Percentiles rank a stretch among this genome's conserved stretches.
These are phyloP conservation scores for Psilocybe cyanescens DNA, from an alignment of 768 basidiomycete genomes.

Conservation along the genomic window DNA sequence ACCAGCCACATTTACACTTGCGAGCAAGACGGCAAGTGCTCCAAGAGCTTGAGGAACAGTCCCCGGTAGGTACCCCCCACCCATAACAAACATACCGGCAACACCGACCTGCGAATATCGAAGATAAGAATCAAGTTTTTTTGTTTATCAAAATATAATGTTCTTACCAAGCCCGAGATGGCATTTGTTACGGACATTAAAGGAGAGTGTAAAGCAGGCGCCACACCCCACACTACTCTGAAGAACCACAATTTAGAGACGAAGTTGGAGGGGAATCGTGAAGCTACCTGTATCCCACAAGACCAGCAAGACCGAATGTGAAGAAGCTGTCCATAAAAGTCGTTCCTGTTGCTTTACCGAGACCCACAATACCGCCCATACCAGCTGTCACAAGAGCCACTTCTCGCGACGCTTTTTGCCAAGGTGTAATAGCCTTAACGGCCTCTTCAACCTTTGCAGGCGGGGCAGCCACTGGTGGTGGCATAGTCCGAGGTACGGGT, in stretches of 20 bases:
- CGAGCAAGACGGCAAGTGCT: constrained; percentile 83
- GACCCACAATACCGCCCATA: constrained; percentile 71
- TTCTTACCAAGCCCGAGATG: constrained; percentile 66
- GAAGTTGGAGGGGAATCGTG: background rate
- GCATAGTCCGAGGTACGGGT: constrained; percentile 69
- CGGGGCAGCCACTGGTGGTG: constrained; percentile 58
- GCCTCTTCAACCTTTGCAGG: constrained; percentile 47
- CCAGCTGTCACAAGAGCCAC: constrained; percentile 76
- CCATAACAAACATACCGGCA: constrained; percentile 90
- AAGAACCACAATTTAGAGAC: background rate
- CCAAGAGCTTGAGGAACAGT: constrained; percentile 82
- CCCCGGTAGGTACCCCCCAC: constrained; percentile 81
- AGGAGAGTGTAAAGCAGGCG: constrained; percentile 87
- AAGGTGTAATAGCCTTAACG: constrained; percentile 77
- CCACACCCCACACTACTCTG: constrained; percentile 88
- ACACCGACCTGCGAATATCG: constrained; percentile 60
- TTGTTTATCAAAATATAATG: constrained; percentile 3
- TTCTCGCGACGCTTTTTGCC: constrained; percentile 80
- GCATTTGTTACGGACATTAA: constrained; percentile 93
- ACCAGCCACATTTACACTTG: constrained; percentile 86
- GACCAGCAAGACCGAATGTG: constrained; percentile 83
- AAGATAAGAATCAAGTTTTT: background rate
- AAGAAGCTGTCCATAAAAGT: constrained; percentile 91
- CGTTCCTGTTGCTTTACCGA: constrained; percentile 81
- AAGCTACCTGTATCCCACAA: constrained; percentile 70